A percentile compares a stretch with the other conserved stretches of the same genome.
phyloP scores from a whole-genome alignment of 345 rosid species.

The Hibiscus mutabilis region DNA sequence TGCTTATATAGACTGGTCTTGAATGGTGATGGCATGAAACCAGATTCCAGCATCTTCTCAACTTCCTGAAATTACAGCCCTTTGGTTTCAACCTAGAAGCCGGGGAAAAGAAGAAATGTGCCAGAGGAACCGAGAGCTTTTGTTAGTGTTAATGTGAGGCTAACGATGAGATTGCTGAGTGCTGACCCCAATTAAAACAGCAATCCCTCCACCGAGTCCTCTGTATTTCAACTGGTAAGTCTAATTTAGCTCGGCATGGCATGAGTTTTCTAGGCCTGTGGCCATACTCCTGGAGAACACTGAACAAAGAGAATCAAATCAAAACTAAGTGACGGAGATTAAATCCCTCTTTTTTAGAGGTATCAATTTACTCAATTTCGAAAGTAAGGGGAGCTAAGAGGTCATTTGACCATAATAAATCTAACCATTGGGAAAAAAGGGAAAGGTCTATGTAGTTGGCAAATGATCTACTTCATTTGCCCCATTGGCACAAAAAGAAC shows the following conservation, averaged over 20 bases:
- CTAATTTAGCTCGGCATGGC: conserved; percentile 56
- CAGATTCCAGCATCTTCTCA: conserved; percentile 53
- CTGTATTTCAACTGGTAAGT: conserved; percentile 28
- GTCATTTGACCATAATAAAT: background rate
- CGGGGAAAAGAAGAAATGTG: conserved; percentile 59
- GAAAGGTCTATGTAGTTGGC: background rate
- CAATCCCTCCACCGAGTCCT: conserved; percentile 69
- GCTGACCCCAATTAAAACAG: conserved; percentile 64
- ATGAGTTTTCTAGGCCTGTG: conserved; percentile 21
- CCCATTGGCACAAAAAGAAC: conserved; percentile 50
- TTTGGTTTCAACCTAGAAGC: conserved; percentile 58
- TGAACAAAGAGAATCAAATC: conserved; percentile 9
- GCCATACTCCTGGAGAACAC: conserved; percentile 72
- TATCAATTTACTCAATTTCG: too few relatives aligned
- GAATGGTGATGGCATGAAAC: conserved; percentile 42
- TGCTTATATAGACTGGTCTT: conserved; percentile 6
- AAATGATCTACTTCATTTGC: conserved; percentile 26
- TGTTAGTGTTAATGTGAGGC: too few relatives aligned
- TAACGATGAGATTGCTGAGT: too few relatives aligned
- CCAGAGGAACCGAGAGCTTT: conserved; percentile 56
- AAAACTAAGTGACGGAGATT: background rate
- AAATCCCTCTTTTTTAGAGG: too few relatives aligned
- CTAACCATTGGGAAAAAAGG: background rate
- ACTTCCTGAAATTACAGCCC: conserved; percentile 75
- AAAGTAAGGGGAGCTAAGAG: background rate